phyloP scores from a whole-genome alignment of 306 rosid species.

The Corylus americana region DNA sequence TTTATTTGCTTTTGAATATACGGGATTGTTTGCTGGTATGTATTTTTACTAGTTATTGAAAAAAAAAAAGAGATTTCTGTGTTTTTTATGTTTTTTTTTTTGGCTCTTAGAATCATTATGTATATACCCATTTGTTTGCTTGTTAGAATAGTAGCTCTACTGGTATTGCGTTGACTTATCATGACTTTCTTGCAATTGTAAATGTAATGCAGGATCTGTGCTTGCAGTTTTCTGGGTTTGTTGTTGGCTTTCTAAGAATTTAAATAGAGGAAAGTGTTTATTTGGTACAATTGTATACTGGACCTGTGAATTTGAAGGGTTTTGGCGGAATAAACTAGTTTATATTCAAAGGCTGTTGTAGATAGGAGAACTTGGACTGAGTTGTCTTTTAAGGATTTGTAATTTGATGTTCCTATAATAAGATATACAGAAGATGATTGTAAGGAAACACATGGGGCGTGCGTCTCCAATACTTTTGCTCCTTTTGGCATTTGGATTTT shows the following conservation, averaged over 20 bases:
- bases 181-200: slow-evolving; percentile 3
- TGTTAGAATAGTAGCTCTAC: not conserved
- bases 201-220: slow-evolving; percentile 24
- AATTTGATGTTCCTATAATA: slow-evolving; percentile 10
- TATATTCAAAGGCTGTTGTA: slow-evolving; percentile 22
- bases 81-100: slow-evolving; percentile 4
- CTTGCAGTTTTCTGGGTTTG: slow-evolving; percentile 16
- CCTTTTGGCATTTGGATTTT: slow-evolving; percentile 70
- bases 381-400: slow-evolving; percentile 30
- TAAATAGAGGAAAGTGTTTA: slow-evolving; percentile 1
- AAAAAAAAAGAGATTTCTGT: not conserved
- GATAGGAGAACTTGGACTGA: slow-evolving; percentile 21
- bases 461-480: slow-evolving; percentile 53
- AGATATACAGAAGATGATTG: slow-evolving; percentile 51
- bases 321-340: slow-evolving; percentile 12
- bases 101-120: not conserved
- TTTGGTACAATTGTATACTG: not conserved
- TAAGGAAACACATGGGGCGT: slow-evolving; percentile 69
- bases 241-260: slow-evolving; percentile 23
- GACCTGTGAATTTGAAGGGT: slow-evolving; percentile 19
- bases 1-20: slow-evolving; percentile 18
- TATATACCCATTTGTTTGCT: not conserved
- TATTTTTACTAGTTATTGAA: not conserved
- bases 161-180: slow-evolving; percentile 11
- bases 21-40: not conserved